These are phyloP conservation scores for Dothidotthia symphoricarpi DNA, from an alignment of 2,329 filamentous ascomycete species.

Conservation along the genomic window DNA sequence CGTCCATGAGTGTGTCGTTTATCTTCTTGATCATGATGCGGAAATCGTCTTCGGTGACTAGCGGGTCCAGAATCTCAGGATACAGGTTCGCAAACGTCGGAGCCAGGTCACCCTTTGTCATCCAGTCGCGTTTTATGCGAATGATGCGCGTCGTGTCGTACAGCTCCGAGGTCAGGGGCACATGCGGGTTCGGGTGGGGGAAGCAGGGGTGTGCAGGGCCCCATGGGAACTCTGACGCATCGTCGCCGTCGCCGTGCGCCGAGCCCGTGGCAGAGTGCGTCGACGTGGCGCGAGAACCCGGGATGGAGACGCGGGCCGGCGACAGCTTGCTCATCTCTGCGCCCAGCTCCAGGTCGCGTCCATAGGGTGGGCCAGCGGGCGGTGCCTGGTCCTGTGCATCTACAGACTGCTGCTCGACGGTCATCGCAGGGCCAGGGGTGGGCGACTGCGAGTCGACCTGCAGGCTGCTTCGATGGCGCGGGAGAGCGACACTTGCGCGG, in stretches of 20 bases:
- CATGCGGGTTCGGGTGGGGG: conserved; percentile 89
- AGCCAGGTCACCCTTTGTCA: conserved; percentile 82
- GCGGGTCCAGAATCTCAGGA: conserved; percentile 88
- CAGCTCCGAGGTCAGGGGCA: conserved; percentile 71
- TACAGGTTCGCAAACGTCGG: conserved; percentile 95
- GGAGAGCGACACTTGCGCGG: conserved; percentile 55
- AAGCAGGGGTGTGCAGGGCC: conserved; percentile 92
- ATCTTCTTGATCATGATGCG: conserved; percentile 76
- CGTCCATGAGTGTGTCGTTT: conserved; percentile 72
- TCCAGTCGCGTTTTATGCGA: conserved; percentile 87
- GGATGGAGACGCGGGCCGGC: conserved; percentile 25
- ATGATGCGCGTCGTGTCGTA: conserved; percentile 83
- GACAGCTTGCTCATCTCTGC: conserved; percentile 8
- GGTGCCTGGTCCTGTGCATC: conserved; percentile 14
- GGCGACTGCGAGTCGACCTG: conserved; percentile 24
- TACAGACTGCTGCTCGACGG: conserved; percentile 18
- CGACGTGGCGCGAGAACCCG: conserved; percentile 28
- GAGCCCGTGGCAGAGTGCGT: conserved; percentile 25
- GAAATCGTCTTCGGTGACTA: conserved; percentile 83
- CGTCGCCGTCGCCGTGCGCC: conserved; percentile 47
- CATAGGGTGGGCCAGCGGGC: conserved; percentile 11
- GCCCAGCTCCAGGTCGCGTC: conserved; percentile 28
- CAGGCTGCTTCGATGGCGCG: conserved; percentile 38
- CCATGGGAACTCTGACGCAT: conserved; percentile 69
- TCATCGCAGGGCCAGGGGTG: conserved; percentile 28